These are phyloP conservation scores for Argentina anserina DNA, from an alignment of 306 rosid genomes.

Conservation along the genomic window DNA sequence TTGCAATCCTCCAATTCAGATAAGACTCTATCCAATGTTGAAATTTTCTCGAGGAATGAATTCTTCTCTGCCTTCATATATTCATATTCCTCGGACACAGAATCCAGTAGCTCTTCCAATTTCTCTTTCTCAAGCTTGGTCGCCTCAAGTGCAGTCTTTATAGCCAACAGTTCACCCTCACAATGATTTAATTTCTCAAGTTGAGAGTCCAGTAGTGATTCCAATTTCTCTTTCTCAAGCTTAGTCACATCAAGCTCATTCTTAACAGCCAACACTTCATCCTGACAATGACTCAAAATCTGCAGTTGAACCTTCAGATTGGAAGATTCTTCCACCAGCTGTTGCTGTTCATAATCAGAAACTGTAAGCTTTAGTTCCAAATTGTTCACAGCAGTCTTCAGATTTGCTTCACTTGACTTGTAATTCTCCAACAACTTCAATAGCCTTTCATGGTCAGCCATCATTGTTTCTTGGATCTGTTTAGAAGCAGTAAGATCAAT, in stretches of 20 bases:
- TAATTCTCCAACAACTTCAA: constrained; percentile 31
- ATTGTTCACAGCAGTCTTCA: constrained; percentile 28
- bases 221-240: constrained; percentile 32
- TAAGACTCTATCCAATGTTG: constrained; percentile 18
- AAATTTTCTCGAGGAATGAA: constrained; percentile 23
- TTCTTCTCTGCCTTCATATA: constrained; percentile 35
- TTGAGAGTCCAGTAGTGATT: constrained; percentile 6
- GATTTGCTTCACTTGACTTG: constrained; percentile 31
- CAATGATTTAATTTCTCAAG: constrained; percentile 20
- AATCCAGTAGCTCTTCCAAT: constrained; percentile 12
- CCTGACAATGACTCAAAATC: constrained; percentile 21
- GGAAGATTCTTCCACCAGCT: constrained; percentile 28
- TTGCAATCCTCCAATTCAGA: constrained; percentile 36
- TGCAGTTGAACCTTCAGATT: constrained; percentile 26
- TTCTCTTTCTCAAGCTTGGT: constrained; percentile 29
- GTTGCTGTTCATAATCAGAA: constrained; percentile 34
- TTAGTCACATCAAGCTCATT: constrained; percentile 25
- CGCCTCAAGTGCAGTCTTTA: constrained; percentile 23
- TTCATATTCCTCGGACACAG: constrained; percentile 27
- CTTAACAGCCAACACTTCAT: constrained; percentile 19
- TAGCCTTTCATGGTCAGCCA: constrained; percentile 27
- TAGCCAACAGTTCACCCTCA: constrained; percentile 26
- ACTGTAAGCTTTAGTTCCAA: constrained; percentile 34
- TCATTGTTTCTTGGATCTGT: constrained; percentile 20
- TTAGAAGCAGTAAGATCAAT: constrained; percentile 28